Evolutionary conservation across 768 basidiomycete genomes (phyloP).

Genomic region (Mycena indigotica): DNA sequence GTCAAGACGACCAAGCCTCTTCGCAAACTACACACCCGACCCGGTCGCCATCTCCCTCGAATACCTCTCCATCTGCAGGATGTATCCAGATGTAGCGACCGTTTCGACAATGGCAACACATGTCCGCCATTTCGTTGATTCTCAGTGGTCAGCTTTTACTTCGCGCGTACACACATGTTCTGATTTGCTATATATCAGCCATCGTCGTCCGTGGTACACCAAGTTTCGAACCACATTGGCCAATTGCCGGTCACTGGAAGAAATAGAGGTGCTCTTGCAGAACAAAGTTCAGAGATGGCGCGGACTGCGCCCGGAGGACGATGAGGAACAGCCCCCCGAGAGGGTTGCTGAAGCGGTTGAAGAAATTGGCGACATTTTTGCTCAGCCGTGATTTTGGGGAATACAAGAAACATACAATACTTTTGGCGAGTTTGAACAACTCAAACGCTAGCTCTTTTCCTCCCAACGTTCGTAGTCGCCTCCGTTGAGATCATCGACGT

Average conservation of each 20-base stretch:
- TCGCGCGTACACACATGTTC: conserved; percentile 10
- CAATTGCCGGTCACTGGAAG: conserved; percentile 45
- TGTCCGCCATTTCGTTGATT: conserved; percentile 66
- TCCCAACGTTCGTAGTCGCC: conserved; percentile 67
- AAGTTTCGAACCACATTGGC: conserved; percentile 54
- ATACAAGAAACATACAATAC: background rate
- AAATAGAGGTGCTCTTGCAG: conserved; percentile 48
- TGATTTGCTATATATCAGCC: conserved; percentile 35
- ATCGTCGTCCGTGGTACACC: conserved; percentile 56
- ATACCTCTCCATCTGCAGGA: conserved; percentile 63
- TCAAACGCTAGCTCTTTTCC: conserved; percentile 54
- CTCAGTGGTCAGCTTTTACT: conserved; percentile 47
- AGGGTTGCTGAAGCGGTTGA: background rate
- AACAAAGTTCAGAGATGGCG: conserved; percentile 5
- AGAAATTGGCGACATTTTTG: background rate
- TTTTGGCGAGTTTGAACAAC: background rate
- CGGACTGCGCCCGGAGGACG: background rate
- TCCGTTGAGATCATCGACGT: conserved; percentile 56
- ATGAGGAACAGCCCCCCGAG: too few species aligned
- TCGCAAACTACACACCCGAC: conserved; percentile 55
- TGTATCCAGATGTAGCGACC: conserved; percentile 51
- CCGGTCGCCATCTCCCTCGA: conserved; percentile 69
- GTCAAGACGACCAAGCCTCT: conserved; percentile 47
- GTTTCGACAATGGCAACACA: conserved; percentile 60
- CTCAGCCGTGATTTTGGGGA: too few species aligned